Percentiles rank a stretch among this genome's conserved stretches.
Evolutionary conservation across 2,329 filamentous ascomycete species (phyloP).

Genomic region (Beauveria bassiana): DNA sequence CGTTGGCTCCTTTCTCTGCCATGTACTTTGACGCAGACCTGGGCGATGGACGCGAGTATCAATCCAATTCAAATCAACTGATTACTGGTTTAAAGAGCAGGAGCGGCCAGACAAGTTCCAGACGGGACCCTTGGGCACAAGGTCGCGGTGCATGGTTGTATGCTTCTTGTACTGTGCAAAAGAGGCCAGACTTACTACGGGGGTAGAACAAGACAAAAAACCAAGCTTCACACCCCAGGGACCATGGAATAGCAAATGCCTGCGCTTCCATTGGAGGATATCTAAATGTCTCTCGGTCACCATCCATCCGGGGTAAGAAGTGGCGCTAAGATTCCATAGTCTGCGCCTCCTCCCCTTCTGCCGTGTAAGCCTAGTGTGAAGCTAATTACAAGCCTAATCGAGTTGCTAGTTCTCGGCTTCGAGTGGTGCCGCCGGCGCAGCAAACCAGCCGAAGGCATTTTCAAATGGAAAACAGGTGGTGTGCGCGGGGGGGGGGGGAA

Average conservation of each 20-base stretch:
- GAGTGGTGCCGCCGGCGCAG: constrained; percentile 1
- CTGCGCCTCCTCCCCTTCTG: neutral
- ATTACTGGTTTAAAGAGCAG: no score
- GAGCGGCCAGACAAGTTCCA: no score
- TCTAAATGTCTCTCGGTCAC: neutral
- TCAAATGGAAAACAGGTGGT: neutral
- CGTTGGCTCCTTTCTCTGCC: no score
- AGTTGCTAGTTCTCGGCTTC: neutral
- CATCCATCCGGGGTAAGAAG: neutral
- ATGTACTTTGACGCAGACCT: no score
- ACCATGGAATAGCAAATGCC: neutral
- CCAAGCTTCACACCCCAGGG: neutral
- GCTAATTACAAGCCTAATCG: neutral
- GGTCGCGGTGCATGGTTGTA: no score
- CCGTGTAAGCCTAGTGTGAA: neutral
- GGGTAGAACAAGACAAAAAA: neutral
- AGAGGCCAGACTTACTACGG: no score
- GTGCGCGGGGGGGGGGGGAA: neutral
- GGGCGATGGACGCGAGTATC: no score
- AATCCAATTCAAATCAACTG: no score
- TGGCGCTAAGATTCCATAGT: neutral
- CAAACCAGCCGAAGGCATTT: neutral
- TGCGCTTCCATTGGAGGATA: neutral
- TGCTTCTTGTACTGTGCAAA: no score
- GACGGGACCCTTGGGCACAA: no score